Percentiles rank a stretch among this genome's conserved stretches.
Conservation (phyloP, 2,329 filamentous ascomycete species). For the Onygenales sp. region DNA sequence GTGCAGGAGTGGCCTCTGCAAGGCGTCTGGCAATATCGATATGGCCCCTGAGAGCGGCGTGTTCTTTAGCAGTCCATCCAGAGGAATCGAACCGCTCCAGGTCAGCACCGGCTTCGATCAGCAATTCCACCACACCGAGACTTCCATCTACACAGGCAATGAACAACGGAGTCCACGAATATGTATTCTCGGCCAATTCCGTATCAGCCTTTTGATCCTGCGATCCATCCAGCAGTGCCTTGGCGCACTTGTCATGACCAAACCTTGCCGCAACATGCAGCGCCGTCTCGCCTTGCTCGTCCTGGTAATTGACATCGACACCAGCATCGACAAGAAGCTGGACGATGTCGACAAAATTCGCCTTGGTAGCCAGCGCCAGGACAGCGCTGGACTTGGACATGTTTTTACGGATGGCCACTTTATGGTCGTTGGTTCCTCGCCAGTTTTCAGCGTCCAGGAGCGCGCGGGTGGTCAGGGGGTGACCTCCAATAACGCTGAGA, state of each 20-base stretch:
- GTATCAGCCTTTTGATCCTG: conserved; percentile 62
- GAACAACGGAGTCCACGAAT: conserved; percentile 92
- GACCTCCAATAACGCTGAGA: conserved; percentile 83
- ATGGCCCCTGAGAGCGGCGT: conserved; percentile 83
- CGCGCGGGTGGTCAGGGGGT: conserved; percentile 72
- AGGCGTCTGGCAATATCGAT: conserved; percentile 67
- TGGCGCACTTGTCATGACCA: conserved; percentile 72
- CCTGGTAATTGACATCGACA: conserved; percentile 87
- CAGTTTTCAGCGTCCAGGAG: conserved; percentile 74
- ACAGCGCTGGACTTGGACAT: conserved; percentile 80
- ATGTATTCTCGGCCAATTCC: conserved; percentile 71
- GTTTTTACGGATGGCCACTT: conserved; percentile 55
- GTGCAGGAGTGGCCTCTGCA: conserved; percentile 41
- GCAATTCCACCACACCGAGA: conserved; percentile 60
- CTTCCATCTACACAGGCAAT: conserved; percentile 87
- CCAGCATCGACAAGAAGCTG: conserved; percentile 79
- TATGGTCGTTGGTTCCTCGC: conserved; percentile 51
- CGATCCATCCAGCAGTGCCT: conserved; percentile 62
- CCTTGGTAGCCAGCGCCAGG: conserved; percentile 76
- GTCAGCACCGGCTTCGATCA: conserved; percentile 71
- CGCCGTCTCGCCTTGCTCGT: conserved; percentile 81
- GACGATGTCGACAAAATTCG: conserved; percentile 77
- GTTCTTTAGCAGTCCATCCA: conserved; percentile 89
- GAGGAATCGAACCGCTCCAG: conserved; percentile 68
- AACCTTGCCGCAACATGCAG: conserved; percentile 86